phyloP scores from a whole-genome alignment of 2,329 filamentous ascomycete genomes.

The Aspergillus tanneri region DNA sequence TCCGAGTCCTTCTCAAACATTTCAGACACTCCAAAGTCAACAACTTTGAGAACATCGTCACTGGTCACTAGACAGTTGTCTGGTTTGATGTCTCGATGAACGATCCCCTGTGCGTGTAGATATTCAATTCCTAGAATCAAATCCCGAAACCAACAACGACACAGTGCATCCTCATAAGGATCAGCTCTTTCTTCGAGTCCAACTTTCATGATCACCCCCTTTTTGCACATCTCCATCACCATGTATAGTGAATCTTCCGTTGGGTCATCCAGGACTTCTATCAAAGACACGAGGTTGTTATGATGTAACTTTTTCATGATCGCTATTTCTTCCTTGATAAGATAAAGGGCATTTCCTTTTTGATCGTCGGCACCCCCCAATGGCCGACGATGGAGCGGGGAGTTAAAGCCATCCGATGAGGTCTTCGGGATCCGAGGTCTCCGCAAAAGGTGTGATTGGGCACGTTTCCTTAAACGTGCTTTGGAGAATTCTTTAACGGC shows the following conservation, averaged over 20 bases:
- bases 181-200: conserved; percentile 78
- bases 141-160: conserved; percentile 90
- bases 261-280: conserved; percentile 93
- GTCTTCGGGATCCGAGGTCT: conserved; percentile 56
- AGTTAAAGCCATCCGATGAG: conserved; percentile 60
- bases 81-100: conserved; percentile 96
- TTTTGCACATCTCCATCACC: conserved; percentile 99
- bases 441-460: conserved; percentile 82
- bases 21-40: conserved; percentile 98
- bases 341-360: conserved; percentile 70
- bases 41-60: conserved; percentile 92
- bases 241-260: conserved; percentile 96
- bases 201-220: conserved; percentile 95
- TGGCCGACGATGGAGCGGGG: conserved; percentile 62
- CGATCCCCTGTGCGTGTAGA: conserved; percentile 87
- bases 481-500: conserved; percentile 99
- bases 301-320: conserved; percentile 99
- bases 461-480: conserved; percentile 79
- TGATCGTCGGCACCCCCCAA: conserved; percentile 51
- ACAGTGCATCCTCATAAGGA: conserved; percentile 78
- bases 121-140: conserved; percentile 95
- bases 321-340: conserved; percentile 94
- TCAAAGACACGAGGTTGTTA: conserved; percentile 85
- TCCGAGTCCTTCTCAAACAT: conserved; percentile 88
- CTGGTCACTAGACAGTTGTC: conserved; percentile 89